phyloP scores from a whole-genome alignment of 129 eudicot genomes.

The Helianthus tuberosus region DNA sequence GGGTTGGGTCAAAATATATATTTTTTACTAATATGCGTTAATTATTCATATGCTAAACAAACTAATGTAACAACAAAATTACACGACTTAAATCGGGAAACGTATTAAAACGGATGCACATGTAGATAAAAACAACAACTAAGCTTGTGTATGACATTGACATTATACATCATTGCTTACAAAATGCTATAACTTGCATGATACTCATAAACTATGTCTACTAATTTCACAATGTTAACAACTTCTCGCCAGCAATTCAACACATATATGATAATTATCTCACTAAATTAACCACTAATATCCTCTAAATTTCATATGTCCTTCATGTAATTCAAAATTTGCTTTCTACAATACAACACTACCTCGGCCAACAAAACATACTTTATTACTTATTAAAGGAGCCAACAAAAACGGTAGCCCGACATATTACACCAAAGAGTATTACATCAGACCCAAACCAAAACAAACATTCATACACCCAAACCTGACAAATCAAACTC shows the following conservation, averaged over 20 bases:
- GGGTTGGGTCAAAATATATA: too few species aligned
- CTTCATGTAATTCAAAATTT: too few species aligned
- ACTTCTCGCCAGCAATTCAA: background rate
- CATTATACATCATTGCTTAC: background rate
- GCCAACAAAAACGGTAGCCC: too few species aligned
- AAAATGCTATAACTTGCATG: background rate
- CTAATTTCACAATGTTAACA: background rate
- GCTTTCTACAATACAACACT: too few species aligned
- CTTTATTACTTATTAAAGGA: too few species aligned
- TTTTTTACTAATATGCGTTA: too few species aligned
- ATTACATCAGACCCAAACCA: too few species aligned
- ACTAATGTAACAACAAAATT: background rate
- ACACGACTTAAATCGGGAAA: background rate
- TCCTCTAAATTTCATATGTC: background rate
- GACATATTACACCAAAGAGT: too few species aligned
- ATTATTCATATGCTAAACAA: background rate
- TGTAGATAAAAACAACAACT: background rate
- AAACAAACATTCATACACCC: too few species aligned
- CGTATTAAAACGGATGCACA: background rate
- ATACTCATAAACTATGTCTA: background rate
- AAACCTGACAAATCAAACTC: too few species aligned
- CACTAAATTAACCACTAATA: slow-evolving; percentile 3
- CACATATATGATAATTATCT: background rate
- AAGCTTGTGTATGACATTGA: background rate
- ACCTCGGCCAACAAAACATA: too few species aligned